Evolutionary conservation across 768 basidiomycete species (phyloP).

Genomic region (Kwoniella sp.): DNA sequence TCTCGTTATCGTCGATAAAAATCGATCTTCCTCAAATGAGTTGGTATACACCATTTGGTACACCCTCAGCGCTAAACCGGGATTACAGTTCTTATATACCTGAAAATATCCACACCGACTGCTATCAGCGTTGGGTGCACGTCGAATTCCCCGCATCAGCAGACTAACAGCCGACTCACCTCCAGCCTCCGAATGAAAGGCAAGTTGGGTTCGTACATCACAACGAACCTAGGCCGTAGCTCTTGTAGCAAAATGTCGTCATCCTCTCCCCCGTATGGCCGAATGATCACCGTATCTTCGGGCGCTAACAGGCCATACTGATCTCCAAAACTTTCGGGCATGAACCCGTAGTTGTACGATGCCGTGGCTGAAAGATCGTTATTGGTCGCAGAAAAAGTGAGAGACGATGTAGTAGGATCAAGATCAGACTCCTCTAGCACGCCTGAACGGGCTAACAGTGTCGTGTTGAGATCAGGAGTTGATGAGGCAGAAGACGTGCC

Average conservation of each 20-base stretch:
- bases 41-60: slow-evolving; percentile 95
- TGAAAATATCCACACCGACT: slow-evolving; percentile 46
- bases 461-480: slow-evolving; percentile 16
- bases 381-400: slow-evolving; percentile 5
- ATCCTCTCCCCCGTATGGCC: slow-evolving; percentile 86
- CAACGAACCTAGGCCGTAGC: slow-evolving; percentile 83
- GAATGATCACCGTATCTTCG: slow-evolving; percentile 78
- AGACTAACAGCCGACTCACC: slow-evolving; percentile 61
- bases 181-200: slow-evolving; percentile 91
- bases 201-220: slow-evolving; percentile 93
- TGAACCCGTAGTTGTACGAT: slow-evolving; percentile 22
- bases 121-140: slow-evolving; percentile 12
- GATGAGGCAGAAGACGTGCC: slow-evolving; percentile 13
- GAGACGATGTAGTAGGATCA: slow-evolving; percentile 21
- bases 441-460: slow-evolving; percentile 34
- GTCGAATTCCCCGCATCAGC: neutral
- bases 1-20: slow-evolving; percentile 79
- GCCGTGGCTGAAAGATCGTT: slow-evolving; percentile 10
- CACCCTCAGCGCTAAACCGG: slow-evolving; percentile 79
- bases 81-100: slow-evolving; percentile 84
- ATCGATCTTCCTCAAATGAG: slow-evolving; percentile 94
- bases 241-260: slow-evolving; percentile 88
- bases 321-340: slow-evolving; percentile 67
- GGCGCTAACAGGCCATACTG: slow-evolving; percentile 77
- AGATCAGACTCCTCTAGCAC: slow-evolving; percentile 50